phyloP scores from a whole-genome alignment of 2,329 filamentous ascomycete species.

The Bipolaris cookei region DNA sequence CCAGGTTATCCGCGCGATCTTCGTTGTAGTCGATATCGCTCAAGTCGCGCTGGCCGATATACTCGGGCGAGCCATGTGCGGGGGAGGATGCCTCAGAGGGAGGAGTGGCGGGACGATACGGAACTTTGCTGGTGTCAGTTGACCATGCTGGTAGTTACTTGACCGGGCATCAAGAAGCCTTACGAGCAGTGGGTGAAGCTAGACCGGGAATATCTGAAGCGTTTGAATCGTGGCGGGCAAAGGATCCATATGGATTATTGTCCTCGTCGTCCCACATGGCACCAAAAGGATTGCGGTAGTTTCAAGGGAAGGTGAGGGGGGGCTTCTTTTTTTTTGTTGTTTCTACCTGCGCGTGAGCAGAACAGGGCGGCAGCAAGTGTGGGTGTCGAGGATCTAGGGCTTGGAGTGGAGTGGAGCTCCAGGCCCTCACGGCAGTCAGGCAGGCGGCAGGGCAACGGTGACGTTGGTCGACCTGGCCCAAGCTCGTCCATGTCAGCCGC shows the following conservation, averaged over 20 bases:
- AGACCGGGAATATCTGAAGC: slow-evolving; percentile 64
- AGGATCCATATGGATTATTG: slow-evolving; percentile 96
- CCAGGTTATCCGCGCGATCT: slow-evolving; percentile 54
- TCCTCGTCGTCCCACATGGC: slow-evolving; percentile 99
- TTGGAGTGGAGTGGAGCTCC: slow-evolving; percentile 13
- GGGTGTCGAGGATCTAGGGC: slow-evolving; percentile 2
- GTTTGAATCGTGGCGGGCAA: slow-evolving; percentile 83
- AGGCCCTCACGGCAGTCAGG: slow-evolving; percentile 12
- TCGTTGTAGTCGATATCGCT: slow-evolving; percentile 66
- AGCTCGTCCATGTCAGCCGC: slow-evolving; percentile 10
- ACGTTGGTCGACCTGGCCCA: slow-evolving; percentile 16
- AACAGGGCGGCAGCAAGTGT: background rate
- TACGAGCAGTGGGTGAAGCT: slow-evolving; percentile 49
- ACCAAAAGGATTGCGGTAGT: slow-evolving; percentile 6
- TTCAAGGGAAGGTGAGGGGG: background rate
- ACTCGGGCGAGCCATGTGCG: slow-evolving; percentile 68
- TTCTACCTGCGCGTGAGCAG: background rate
- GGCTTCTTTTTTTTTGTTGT: background rate
- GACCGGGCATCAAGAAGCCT: slow-evolving; percentile 21
- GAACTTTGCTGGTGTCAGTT: slow-evolving; percentile 34
- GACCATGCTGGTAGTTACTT: background rate
- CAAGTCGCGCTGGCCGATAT: slow-evolving; percentile 60
- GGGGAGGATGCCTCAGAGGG: slow-evolving; percentile 75
- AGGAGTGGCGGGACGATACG: slow-evolving; percentile 64
- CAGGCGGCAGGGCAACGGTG: slow-evolving; percentile 8